Base-by-base conservation (phyloP, 1,284 basidiomycete genomes). In the Vanrija sp. region DNA sequence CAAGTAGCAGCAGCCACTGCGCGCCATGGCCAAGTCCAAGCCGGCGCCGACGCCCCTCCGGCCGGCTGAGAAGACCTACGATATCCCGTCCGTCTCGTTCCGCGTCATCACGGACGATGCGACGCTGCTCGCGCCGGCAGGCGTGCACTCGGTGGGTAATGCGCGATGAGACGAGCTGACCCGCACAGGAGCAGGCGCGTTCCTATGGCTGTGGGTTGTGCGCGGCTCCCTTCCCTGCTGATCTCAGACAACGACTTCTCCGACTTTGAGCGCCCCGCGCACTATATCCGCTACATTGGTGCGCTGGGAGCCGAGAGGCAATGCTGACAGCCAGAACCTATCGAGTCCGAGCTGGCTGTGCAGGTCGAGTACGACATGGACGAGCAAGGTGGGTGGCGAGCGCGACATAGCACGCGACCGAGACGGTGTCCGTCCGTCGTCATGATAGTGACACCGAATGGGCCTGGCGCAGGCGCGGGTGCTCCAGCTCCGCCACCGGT, bases 301-400 rank as follows among this genome's bases (percentile, higher is more conserved):
- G 66, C 46, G 47, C 46, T 16, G 39, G 16, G 5, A 12, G 3
- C 10, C 18, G 9, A 26, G 34, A 5, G 28, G 2, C 5, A 2
- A 15, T 18, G 54, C 43, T 56, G 44, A 54, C 43, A 1, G 1
- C 2, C 54, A 92, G 95, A 97, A 69, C 95, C 95, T 0, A 81
- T 95, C 63, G 95, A 99, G 74, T 85, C 84, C 51, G 96, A 98
- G 62, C 83, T 98, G 28, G 88, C 88, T 10, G 84, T 85, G 46
- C 92, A 95, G 70, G 95, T 98, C 46, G 96, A 98, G 75, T 99
- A 99, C 80, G 96, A 98, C 73, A 98, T 98, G 94, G 96, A 98
- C 70, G 96, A 98, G 72, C 95, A 98, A 83, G 93, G 91, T 89
- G 43, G 51, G 77, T 64, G 16, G 28, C 28, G 28, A 23, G 44